Base-by-base conservation (phyloP, 2,329 filamentous ascomycete genomes). In the Xylaria sp. region DNA sequence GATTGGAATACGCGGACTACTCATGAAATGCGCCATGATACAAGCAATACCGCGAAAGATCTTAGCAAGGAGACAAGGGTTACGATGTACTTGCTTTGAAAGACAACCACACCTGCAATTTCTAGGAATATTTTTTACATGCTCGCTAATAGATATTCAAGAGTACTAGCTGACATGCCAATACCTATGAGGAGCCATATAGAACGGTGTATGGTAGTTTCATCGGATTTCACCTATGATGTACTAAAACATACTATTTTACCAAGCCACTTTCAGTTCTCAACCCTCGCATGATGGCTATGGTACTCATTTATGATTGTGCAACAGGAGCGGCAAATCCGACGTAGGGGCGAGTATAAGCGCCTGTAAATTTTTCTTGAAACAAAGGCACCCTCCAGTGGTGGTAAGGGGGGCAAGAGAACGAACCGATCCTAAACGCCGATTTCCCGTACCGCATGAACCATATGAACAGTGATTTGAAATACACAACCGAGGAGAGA, bases 361-460 rank as follows among this genome's bases (percentile, higher is more conserved):
- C 51, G 58, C 40, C 5, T 50, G 54, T 54, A n/a, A 1, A 10
- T 37, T 55, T 32, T 54, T 44, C 27, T 54, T 63, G 42, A 44
- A 64, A 67, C 51, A 44, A 47, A 40, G 44, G 23, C 27, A 8
- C 67, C 50, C 60, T 32, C 18, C 29, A 25, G 27, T 42, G 47
- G 42, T 16, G 44, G 21, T 27, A 25, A 53, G 48, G 58, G 42
- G 48, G 55, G 62, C 27, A 65, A 65, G 60, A 44, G 44, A 54
- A 69, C 55, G 58, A 68, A 60, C 59, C 42, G 23, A 64, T 70
- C 71, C 73, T 70, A 71, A 76, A 76, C 74, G 74, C 74, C 74
- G 25, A 63, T 54, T 72, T 70, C 72, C 72, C 59, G 65, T 71
- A 63, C 71, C 73, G 57, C 70, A 69, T 74, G 65, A 74, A 70